Evolutionary conservation across 768 basidiomycete genomes (phyloP).

Genomic region (Suillus americanus): DNA sequence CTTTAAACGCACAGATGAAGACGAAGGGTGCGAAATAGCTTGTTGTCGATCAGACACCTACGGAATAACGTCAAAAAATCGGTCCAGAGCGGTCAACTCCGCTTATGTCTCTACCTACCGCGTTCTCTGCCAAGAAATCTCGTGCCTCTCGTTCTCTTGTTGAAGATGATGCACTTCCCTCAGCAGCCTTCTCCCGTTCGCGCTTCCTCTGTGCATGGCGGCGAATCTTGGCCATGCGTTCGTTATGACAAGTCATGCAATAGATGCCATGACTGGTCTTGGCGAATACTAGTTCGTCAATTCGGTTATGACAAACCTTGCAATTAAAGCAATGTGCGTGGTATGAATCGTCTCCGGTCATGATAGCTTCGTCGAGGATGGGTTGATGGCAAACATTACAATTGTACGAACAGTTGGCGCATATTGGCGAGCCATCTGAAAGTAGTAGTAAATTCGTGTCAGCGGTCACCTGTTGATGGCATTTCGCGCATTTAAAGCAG

Average conservation of each 20-base stretch:
- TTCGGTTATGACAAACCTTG: conserved; percentile 89
- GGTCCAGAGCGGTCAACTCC: background rate
- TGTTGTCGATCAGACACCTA: conserved; percentile 15
- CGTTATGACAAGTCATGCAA: conserved; percentile 98
- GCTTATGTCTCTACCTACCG: conserved; percentile 35
- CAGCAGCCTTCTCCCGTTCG: conserved; percentile 44
- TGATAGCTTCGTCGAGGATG: conserved; percentile 98
- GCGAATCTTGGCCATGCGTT: conserved; percentile 90
- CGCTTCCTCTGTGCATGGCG: conserved; percentile 89
- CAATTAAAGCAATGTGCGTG: conserved; percentile 99
- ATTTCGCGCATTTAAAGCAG: conserved; percentile 98
- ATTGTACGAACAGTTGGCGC: conserved; percentile 89
- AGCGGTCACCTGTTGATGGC: conserved; percentile 86
- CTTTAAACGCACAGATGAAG: conserved; percentile 22
- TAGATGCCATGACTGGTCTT: conserved; percentile 98
- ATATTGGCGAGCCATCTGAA: conserved; percentile 97
- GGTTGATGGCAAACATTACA: conserved; percentile 94
- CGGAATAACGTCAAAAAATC: conserved; percentile 4
- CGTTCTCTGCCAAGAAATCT: conserved; percentile 36
- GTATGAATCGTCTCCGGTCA: conserved; percentile 98
- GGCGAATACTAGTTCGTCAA: conserved; percentile 97
- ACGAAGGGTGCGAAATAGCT: conserved; percentile 7
- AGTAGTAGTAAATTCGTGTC: conserved; percentile 97
- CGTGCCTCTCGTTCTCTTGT: conserved; percentile 25
- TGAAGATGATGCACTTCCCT: conserved; percentile 22